These are phyloP conservation scores for Moesziomyces antarcticus DNA, from an alignment of 1,284 basidiomycete species.

Conservation along the genomic window DNA sequence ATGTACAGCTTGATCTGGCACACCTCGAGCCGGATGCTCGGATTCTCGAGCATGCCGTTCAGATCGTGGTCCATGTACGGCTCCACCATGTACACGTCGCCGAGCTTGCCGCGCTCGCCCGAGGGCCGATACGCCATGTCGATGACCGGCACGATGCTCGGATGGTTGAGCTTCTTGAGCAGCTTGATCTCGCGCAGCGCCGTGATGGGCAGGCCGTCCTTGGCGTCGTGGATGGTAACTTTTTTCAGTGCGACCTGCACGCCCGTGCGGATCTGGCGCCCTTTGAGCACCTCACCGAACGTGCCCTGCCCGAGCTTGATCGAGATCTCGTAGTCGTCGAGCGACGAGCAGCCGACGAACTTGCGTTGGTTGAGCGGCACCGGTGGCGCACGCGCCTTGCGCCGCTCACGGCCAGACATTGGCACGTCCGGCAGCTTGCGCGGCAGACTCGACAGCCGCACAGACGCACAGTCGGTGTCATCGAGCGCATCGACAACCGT, in stretches of 20 bases:
- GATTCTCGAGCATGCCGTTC: constrained; percentile 80
- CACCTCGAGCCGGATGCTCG: constrained; percentile 68
- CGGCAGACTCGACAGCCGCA: constrained; percentile 36
- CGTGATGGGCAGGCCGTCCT: constrained; percentile 94
- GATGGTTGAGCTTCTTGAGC: constrained; percentile 86
- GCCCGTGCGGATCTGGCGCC: constrained; percentile 70
- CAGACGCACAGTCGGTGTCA: constrained; percentile 18
- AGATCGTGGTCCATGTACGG: constrained; percentile 99
- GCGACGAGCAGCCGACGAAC: constrained; percentile 58
- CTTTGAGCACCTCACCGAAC: constrained; percentile 68
- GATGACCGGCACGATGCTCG: constrained; percentile 84
- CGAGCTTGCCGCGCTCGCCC: constrained; percentile 69
- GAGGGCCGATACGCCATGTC: constrained; percentile 80
- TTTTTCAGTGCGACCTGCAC: constrained; percentile 87
- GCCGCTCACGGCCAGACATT: constrained; percentile 25
- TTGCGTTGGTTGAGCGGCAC: constrained; percentile 54
- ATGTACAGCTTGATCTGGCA: constrained; percentile 90
- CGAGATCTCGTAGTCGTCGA: constrained; percentile 63
- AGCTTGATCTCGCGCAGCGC: constrained; percentile 98
- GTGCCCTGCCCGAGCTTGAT: constrained; percentile 65
- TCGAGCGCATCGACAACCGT: constrained; percentile 32
- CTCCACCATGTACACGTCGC: constrained; percentile 92
- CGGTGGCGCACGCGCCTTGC: constrained; percentile 30
- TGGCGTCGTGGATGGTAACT: constrained; percentile 94
- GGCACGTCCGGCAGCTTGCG: constrained; percentile 16